phyloP scores from a whole-genome alignment of 352 stramenopile species.

The Globisporangium takayamanum region DNA sequence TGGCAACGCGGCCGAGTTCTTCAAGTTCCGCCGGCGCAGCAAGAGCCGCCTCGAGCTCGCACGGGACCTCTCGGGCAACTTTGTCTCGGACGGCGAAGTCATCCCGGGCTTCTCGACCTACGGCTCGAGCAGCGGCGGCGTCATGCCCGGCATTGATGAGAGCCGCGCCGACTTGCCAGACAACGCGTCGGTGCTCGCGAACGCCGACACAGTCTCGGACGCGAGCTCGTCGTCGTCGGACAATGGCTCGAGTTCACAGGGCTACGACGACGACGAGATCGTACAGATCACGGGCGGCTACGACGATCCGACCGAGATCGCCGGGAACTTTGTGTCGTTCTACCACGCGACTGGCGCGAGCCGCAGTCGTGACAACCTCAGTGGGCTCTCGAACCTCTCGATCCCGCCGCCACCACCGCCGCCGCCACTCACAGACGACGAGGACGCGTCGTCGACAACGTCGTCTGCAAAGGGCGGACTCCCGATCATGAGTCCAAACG shows the following conservation, averaged over 20 bases:
- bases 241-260: constrained; percentile 53
- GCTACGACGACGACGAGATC: constrained; percentile 60
- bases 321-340: constrained; percentile 72
- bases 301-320: constrained; percentile 50
- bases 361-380: constrained; percentile 18
- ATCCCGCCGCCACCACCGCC: constrained; percentile 61
- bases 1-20: constrained; percentile 80
- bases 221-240: constrained; percentile 44
- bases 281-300: constrained; percentile 58
- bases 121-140: constrained; percentile 29
- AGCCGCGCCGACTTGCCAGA: constrained; percentile 39
- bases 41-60: constrained; percentile 79
- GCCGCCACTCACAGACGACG: constrained; percentile 58
- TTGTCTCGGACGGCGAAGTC: constrained; percentile 35
- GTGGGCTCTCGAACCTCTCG: constrained; percentile 40
- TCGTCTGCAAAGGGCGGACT: constrained; percentile 53
- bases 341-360: constrained; percentile 53
- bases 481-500: constrained; percentile 83
- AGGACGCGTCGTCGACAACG: constrained; percentile 51
- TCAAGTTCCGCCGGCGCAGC: constrained; percentile 81
- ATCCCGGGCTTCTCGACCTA: constrained; percentile 46
- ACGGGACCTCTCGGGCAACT: constrained; percentile 48
- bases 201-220: constrained; percentile 41
- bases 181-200: constrained; percentile 27
- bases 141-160: constrained; percentile 76